Evolutionary conservation across 768 basidiomycete genomes (phyloP).

Genomic region (Epithele typhae): DNA sequence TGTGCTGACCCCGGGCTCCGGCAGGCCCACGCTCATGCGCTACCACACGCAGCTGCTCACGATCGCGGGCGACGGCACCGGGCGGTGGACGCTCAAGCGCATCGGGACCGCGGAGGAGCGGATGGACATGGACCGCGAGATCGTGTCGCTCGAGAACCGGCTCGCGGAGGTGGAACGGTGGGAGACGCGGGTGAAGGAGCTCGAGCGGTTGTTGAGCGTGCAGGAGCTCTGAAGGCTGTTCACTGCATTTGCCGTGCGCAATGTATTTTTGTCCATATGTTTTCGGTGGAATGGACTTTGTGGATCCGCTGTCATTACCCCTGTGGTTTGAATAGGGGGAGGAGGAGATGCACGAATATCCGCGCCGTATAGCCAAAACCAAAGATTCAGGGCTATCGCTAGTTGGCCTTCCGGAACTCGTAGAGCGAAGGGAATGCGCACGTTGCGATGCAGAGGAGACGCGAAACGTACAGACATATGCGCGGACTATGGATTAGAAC

Average conservation of each 20-base stretch:
- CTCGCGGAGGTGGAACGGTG: slow-evolving; percentile 68
- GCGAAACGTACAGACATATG: no score
- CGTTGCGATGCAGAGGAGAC: no score
- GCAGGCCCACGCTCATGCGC: slow-evolving; percentile 77
- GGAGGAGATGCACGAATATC: no score
- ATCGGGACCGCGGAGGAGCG: slow-evolving; percentile 73
- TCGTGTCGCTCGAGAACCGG: slow-evolving; percentile 57
- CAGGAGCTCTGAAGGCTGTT: slow-evolving; percentile 29
- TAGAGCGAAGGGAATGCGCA: no score
- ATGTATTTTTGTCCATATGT: neutral
- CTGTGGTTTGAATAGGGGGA: no score
- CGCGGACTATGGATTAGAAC: no score
- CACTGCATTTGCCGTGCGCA: neutral
- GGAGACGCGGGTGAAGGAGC: slow-evolving; percentile 65
- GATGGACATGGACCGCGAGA: slow-evolving; percentile 74
- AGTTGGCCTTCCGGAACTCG: no score
- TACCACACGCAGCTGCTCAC: slow-evolving; percentile 88
- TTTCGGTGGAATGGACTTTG: no score
- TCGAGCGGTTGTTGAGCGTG: slow-evolving; percentile 51
- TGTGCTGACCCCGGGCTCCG: neutral
- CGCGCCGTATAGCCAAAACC: no score
- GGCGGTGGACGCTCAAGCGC: slow-evolving; percentile 65
- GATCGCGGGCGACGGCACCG: slow-evolving; percentile 65
- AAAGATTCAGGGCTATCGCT: no score
- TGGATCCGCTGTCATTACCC: no score